Percentiles rank a stretch among this genome's conserved stretches.
phyloP scores from a whole-genome alignment of 805 yeast species.

The Barnettozyma sucrosica region DNA sequence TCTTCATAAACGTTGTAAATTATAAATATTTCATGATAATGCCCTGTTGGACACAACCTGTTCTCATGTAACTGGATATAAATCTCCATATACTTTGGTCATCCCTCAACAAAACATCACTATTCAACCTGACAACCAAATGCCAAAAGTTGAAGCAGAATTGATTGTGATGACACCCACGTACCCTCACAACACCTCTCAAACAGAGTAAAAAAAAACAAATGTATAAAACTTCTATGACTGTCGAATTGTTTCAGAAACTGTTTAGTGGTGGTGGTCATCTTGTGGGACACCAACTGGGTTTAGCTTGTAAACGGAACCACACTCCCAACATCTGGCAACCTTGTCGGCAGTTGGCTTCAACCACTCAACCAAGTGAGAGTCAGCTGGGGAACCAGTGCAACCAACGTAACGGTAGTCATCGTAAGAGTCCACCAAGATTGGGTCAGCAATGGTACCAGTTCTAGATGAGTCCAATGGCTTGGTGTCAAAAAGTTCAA shows the following conservation, averaged over 20 bases:
- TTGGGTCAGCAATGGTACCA: slow-evolving; percentile 90
- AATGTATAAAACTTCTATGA: slow-evolving; percentile 1
- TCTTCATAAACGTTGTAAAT: slow-evolving; percentile 1
- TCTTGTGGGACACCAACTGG: slow-evolving; percentile 76
- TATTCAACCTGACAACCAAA: neutral
- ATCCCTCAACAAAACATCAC: neutral
- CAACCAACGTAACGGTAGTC: slow-evolving; percentile 95
- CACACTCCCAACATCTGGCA: slow-evolving; percentile 98
- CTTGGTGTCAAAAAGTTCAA: slow-evolving; percentile 85
- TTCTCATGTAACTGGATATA: neutral
- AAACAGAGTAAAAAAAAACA: slow-evolving; percentile 5
- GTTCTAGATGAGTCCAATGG: slow-evolving; percentile 83
- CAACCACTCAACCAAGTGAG: slow-evolving; percentile 90
- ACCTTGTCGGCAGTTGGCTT: slow-evolving; percentile 76
- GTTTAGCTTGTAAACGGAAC: slow-evolving; percentile 86
- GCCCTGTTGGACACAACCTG: neutral
- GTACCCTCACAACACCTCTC: neutral
- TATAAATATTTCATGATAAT: slow-evolving; percentile 6
- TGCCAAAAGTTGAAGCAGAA: neutral
- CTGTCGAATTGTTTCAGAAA: neutral
- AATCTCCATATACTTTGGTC: neutral
- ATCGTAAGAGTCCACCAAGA: slow-evolving; percentile 83
- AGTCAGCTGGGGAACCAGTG: slow-evolving; percentile 91
- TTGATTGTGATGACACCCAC: neutral
- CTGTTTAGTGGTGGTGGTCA: slow-evolving; percentile 33